Evolutionary conservation across 2,329 filamentous ascomycete genomes (phyloP).

Genomic region (Penicillium sp.): DNA sequence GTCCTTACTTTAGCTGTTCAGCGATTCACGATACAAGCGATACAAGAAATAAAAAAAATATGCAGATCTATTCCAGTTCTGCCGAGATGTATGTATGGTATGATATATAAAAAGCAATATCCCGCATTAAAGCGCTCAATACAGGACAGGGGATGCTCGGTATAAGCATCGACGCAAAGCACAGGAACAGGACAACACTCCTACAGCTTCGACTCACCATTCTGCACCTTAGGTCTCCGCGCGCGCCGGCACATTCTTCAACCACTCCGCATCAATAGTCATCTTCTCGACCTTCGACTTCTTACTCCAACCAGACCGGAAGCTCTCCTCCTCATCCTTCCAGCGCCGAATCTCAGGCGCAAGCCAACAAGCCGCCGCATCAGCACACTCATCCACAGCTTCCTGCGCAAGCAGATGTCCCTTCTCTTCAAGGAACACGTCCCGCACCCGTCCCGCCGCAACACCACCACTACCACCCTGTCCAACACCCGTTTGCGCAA

Average conservation of each 20-base stretch:
- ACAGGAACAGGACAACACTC: not conserved
- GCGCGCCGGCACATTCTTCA: constrained; percentile 40
- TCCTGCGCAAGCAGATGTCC: constrained; percentile 89
- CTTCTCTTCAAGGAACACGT: constrained; percentile 63
- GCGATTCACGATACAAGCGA: constrained; percentile 12
- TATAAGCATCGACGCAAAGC: not conserved
- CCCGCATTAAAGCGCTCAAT: not conserved
- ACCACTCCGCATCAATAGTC: constrained; percentile 58
- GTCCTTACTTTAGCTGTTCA: constrained; percentile 9
- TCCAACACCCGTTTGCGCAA: constrained; percentile 42
- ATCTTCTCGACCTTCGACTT: constrained; percentile 57
- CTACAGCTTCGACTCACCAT: constrained; percentile 31
- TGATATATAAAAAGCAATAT: not conserved
- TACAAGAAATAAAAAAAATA: constrained; percentile 14
- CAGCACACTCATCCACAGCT: constrained; percentile 66
- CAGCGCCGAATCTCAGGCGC: constrained; percentile 59
- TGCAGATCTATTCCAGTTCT: not conserved
- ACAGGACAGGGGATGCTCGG: not conserved
- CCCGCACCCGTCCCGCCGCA: constrained; percentile 68
- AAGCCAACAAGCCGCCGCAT: constrained; percentile 60
- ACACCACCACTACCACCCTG: constrained; percentile 52
- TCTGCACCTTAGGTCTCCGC: constrained; percentile 24
- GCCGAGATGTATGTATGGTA: not conserved
- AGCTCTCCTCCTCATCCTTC: constrained; percentile 59
- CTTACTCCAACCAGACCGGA: constrained; percentile 56